Evolutionary conservation across 306 rosid species (phyloP).

Genomic region (Quercus aquifolioides): DNA sequence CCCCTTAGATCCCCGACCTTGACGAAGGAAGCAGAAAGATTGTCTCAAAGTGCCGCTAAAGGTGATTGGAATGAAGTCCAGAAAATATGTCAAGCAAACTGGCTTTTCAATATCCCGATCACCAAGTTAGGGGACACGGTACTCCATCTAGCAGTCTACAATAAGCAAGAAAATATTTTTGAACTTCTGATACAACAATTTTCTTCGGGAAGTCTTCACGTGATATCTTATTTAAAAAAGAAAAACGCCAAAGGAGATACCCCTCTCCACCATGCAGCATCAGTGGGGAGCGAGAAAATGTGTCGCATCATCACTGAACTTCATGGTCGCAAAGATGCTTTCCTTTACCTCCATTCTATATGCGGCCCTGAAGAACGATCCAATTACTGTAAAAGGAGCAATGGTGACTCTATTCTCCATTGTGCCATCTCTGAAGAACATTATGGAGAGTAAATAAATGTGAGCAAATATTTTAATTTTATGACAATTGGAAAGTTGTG

Average conservation of each 20-base stretch:
- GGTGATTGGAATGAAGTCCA: constrained; percentile 20
- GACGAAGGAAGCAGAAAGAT: too few relatives aligned
- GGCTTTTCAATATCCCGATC: constrained; percentile 1
- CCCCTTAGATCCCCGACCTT: too few relatives aligned
- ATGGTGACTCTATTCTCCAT: constrained; percentile 41
- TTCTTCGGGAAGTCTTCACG: accelerated
- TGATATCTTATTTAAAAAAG: neutral
- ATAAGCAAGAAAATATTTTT: constrained; percentile 7
- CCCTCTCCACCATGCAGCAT: constrained; percentile 51
- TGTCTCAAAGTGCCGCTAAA: too few relatives aligned
- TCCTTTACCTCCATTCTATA: constrained; percentile 13
- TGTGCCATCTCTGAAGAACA: constrained; percentile 21
- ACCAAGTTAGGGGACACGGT: constrained; percentile 37
- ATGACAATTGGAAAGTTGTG: too few relatives aligned
- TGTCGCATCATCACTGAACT: constrained; percentile 15
- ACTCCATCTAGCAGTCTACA: constrained; percentile 47
- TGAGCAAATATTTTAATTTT: neutral
- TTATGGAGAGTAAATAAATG: constrained; percentile 4
- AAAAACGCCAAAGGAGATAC: constrained; percentile 31
- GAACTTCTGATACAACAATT: neutral
- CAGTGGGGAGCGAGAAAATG: constrained; percentile 22
- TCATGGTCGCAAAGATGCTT: constrained; percentile 20
- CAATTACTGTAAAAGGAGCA: constrained; percentile 11
- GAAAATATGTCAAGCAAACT: neutral
- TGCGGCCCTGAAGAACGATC: accelerated